Percentiles rank a stretch among this genome's conserved stretches.
Conservation (phyloP, 2,329 filamentous ascomycete genomes). For the Pseudogymnoascus sp. region DNA sequence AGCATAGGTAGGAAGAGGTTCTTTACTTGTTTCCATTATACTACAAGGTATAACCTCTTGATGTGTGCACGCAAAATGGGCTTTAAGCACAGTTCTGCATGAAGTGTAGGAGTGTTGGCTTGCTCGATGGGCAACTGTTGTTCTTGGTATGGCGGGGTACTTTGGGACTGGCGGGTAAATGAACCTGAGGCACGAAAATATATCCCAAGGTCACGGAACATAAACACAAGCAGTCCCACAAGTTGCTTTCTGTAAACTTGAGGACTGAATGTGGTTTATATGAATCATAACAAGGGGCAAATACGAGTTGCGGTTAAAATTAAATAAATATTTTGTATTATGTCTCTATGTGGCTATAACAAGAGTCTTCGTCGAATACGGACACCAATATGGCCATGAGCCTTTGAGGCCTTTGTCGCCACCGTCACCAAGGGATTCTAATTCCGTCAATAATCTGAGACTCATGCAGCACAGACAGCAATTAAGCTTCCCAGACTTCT, state of each 20-base stretch:
- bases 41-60: background rate
- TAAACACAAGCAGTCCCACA: background rate
- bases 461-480: background rate
- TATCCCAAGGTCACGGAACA: background rate
- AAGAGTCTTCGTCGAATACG: background rate
- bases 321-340: background rate
- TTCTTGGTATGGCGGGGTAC: background rate
- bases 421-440: background rate
- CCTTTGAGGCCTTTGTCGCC: background rate
- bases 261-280: background rate
- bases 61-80: background rate
- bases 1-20: background rate
- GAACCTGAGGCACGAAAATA: background rate
- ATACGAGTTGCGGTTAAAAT: background rate
- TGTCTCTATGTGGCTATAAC: background rate
- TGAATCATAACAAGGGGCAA: background rate
- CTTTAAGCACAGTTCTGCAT: background rate
- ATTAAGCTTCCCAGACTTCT: background rate
- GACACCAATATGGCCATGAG: background rate
- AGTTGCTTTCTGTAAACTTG: background rate
- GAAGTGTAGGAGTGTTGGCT: background rate
- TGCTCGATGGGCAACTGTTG: background rate
- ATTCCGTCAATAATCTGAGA: background rate
- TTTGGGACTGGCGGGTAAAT: background rate
- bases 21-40: too few relatives aligned